These are phyloP conservation scores for Aphanocladium album DNA, from an alignment of 2,329 filamentous ascomycete genomes.

Conservation along the genomic window DNA sequence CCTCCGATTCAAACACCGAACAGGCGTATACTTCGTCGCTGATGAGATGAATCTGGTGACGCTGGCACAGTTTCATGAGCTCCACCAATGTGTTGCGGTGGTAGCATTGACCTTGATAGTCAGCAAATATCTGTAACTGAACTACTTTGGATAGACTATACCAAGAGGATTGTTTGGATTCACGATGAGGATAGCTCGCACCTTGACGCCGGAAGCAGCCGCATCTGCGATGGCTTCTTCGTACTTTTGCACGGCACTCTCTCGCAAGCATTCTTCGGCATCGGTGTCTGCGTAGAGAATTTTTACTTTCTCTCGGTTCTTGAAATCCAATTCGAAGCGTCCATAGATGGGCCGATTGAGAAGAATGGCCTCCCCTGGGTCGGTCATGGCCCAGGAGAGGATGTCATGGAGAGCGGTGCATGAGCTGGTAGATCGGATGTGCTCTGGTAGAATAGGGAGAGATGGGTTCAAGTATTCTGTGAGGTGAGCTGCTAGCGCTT, in stretches of 20 bases:
- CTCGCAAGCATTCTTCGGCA: slow-evolving; percentile 39
- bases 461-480: slow-evolving; percentile 33
- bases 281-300: slow-evolving; percentile 42
- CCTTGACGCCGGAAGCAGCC: slow-evolving; percentile 29
- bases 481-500: slow-evolving; percentile 31
- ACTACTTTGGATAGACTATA: slow-evolving; percentile 16
- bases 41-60: slow-evolving; percentile 47
- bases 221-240: slow-evolving; percentile 36
- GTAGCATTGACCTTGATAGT: slow-evolving; percentile 37
- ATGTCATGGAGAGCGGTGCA: slow-evolving; percentile 37
- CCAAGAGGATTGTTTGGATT: slow-evolving; percentile 51
- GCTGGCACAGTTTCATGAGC: slow-evolving; percentile 45
- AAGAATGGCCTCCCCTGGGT: slow-evolving; percentile 35
- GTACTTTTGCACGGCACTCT: slow-evolving; percentile 38
- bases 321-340: slow-evolving; percentile 45
- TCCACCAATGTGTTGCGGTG: slow-evolving; percentile 35
- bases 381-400: slow-evolving; percentile 33
- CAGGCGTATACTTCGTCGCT: slow-evolving; percentile 56
- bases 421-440: slow-evolving; percentile 31
- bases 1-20: slow-evolving; percentile 38
- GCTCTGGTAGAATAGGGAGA: slow-evolving; percentile 22
- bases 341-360: slow-evolving; percentile 40
- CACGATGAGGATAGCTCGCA: slow-evolving; percentile 45
- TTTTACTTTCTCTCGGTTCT: slow-evolving; percentile 34
- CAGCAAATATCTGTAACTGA: neutral